Evolutionary conservation across 2,329 filamentous ascomycete species (phyloP).

Genomic region (Colletotrichum higginsianum): DNA sequence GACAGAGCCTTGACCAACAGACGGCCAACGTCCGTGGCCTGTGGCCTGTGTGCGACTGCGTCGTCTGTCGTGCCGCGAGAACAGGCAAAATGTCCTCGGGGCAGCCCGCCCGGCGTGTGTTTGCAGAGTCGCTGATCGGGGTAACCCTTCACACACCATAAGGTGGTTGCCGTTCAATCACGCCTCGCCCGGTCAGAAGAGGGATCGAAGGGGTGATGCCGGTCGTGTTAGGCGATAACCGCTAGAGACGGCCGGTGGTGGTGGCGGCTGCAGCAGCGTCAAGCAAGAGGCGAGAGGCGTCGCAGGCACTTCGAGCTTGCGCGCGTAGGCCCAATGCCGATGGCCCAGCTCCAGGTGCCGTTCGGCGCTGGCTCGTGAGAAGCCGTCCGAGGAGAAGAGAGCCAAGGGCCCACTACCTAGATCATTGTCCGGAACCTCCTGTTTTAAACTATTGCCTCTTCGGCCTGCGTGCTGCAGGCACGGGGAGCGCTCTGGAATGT

Average conservation of each 20-base stretch:
- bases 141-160: constrained; percentile 2
- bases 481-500: constrained; percentile 38
- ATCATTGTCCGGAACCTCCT: constrained; percentile 36
- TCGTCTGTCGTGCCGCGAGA: constrained; percentile 23
- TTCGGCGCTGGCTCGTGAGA: constrained; percentile 4
- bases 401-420: background rate
- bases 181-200: background rate
- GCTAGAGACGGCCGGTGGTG: constrained; percentile 34
- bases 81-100: constrained; percentile 32
- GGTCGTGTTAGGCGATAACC: constrained; percentile 19
- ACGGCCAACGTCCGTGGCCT: constrained; percentile 39
- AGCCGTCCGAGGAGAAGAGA: constrained; percentile 5
- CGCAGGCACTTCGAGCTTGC: constrained; percentile 20
- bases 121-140: constrained; percentile 23
- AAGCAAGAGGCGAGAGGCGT: constrained; percentile 29
- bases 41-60: background rate
- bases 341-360: constrained; percentile 2
- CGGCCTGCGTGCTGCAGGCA: constrained; percentile 32
- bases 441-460: constrained; percentile 37
- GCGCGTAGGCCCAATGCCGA: constrained; percentile 6
- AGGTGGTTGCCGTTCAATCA: background rate
- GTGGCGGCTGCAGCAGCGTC: constrained; percentile 42
- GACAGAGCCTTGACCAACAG: constrained; percentile 22
- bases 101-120: constrained; percentile 25
- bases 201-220: constrained; percentile 21